Percentiles rank a stretch among this genome's conserved stretches.
phyloP scores from a whole-genome alignment of 108 stramenopile genomes.

The Nitzschia sp. region DNA sequence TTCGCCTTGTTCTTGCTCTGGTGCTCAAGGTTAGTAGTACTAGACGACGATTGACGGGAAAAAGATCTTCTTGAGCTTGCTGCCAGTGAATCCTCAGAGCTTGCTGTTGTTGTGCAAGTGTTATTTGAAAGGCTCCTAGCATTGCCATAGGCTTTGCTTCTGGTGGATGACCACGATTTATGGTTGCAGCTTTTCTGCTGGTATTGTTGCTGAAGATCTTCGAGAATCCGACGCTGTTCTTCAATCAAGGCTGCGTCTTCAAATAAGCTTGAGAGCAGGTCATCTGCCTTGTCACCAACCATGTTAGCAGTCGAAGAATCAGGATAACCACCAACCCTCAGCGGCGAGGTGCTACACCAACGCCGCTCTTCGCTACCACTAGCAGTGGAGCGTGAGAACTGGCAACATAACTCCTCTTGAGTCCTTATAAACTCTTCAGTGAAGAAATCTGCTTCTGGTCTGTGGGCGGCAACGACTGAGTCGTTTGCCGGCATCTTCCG shows the following conservation, averaged over 20 bases:
- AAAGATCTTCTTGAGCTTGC: neutral
- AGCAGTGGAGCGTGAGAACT: too few species aligned
- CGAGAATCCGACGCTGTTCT: slow-evolving; percentile 8
- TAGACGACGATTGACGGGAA: neutral
- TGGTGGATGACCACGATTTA: neutral
- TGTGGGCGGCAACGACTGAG: too few species aligned
- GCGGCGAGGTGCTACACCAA: too few species aligned
- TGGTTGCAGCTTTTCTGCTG: neutral
- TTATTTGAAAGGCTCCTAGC: neutral
- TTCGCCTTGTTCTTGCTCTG: neutral
- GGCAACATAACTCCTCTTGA: too few species aligned
- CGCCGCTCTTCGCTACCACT: too few species aligned
- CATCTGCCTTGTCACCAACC: too few species aligned
- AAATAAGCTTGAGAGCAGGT: neutral
- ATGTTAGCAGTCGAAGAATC: too few species aligned
- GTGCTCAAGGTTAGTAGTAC: neutral
- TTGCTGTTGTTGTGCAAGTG: neutral
- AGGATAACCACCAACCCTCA: too few species aligned
- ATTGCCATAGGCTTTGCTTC: too few species aligned
- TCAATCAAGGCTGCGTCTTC: slow-evolving; percentile 14
- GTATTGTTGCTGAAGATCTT: neutral
- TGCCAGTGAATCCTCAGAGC: neutral
- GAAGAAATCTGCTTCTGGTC: too few species aligned
- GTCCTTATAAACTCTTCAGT: too few species aligned
- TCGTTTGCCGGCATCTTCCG: too few species aligned